Evolutionary conservation across 2,329 filamentous ascomycete genomes (phyloP).

Genomic region (Tolypocladium amazonense): DNA sequence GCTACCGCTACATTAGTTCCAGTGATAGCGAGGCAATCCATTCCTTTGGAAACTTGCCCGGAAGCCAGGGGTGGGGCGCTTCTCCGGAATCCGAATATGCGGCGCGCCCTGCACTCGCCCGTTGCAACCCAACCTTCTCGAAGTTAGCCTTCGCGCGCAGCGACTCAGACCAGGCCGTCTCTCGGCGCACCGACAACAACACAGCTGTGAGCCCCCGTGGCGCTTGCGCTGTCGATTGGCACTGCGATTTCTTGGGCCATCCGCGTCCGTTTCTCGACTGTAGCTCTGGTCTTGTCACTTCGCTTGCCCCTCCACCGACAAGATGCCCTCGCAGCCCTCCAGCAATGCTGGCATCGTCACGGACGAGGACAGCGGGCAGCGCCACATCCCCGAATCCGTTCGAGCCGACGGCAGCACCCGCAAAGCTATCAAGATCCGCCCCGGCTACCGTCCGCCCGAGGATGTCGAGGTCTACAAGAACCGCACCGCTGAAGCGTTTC

Average conservation of each 20-base stretch:
- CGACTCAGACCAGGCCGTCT: neutral
- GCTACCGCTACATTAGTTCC: neutral
- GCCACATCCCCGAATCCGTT: slow-evolving; percentile 78
- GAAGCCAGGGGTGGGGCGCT: neutral
- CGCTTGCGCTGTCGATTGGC: neutral
- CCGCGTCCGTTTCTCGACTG: neutral
- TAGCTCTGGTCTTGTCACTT: neutral
- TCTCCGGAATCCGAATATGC: neutral
- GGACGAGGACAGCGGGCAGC: slow-evolving; percentile 64
- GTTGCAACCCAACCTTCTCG: neutral
- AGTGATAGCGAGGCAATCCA: neutral
- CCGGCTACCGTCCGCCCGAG: slow-evolving; percentile 88
- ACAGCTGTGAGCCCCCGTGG: neutral
- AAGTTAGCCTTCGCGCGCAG: neutral
- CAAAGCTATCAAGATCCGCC: slow-evolving; percentile 86
- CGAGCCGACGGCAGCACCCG: slow-evolving; percentile 85
- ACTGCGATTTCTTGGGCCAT: neutral
- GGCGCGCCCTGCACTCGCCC: neutral
- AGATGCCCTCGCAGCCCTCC: slow-evolving; percentile 35
- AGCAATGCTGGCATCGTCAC: slow-evolving; percentile 67
- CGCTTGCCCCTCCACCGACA: neutral
- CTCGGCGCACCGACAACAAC: neutral
- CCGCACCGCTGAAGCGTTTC: slow-evolving; percentile 74
- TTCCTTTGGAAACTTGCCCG: neutral
- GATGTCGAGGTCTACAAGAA: slow-evolving; percentile 97